phyloP scores from a whole-genome alignment of 306 rosid species.

The Cicer arietinum region DNA sequence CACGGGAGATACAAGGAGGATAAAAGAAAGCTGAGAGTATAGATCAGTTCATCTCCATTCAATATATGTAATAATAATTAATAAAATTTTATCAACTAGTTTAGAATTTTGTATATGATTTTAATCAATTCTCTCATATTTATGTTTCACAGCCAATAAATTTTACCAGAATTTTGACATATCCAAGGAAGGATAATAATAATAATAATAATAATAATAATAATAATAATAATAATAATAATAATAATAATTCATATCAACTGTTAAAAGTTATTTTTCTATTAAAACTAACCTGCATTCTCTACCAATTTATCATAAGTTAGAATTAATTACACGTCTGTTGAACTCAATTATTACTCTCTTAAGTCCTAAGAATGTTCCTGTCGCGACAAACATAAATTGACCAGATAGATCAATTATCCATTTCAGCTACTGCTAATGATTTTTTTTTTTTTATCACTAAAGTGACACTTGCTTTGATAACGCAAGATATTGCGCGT shows the following conservation, averaged over 20 bases:
- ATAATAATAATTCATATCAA: neutral
- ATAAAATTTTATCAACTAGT: slow-evolving; percentile 26
- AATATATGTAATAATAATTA: slow-evolving; percentile 7
- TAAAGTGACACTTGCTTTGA: neutral
- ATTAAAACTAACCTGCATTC: neutral
- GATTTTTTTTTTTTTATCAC: neutral
- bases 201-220: no score
- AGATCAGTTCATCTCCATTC: slow-evolving; percentile 38
- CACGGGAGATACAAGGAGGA: slow-evolving; percentile 1
- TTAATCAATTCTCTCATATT: slow-evolving; percentile 5
- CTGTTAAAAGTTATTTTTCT: neutral
- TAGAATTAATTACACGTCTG: neutral
- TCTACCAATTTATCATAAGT: neutral
- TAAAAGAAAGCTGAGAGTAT: slow-evolving; percentile 22
- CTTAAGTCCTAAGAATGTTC: neutral
- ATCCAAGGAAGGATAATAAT: neutral
- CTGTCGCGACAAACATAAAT: neutral
- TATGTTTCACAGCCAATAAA: neutral
- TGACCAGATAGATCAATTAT: neutral
- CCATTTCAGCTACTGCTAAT: neutral
- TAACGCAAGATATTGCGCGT: neutral
- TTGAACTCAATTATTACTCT: neutral
- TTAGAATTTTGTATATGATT: slow-evolving; percentile 30
- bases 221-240: neutral
- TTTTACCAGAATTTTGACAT: slow-evolving; percentile 7